Evolutionary conservation across 441 rosid species (phyloP), one percentile per base, ranked within the genome.

Genomic region (Gossypium gossypioides): DNA sequence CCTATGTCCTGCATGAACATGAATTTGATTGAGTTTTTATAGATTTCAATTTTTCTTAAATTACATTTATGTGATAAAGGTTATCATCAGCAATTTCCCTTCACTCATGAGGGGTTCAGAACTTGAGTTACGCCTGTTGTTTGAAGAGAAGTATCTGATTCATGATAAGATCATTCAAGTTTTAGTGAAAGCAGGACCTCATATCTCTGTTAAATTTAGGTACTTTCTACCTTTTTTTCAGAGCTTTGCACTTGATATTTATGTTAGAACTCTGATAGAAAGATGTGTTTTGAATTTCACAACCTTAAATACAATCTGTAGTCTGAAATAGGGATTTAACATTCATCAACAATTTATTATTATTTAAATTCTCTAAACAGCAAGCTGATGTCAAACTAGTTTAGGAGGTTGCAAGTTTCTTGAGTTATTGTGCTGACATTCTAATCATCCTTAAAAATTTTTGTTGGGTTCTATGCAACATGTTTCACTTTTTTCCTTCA

Each of bases 81-180:
- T 81, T 58, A 86, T 92, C 72, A 79, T 87, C 85, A 82, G 79
- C 77, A 73, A 73, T 79, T 89, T 86, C 84, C 99, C 99, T 46
- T 73, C 81, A 59, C 86, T 92, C 76, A 75, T 95, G 81, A 85
- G 88, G 83, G 97, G 93, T 80, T 84, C 86, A 54, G 99, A 95
- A 81, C 74, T 70, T 74, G 76, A 83, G 85, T 85, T 91, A 65
- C 66, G 29, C 68, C 37, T 73, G 76, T 79, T 88, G 65, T 74
- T 95, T 51, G 80, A 89, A 80, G 83, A 84, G 78, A 79, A 84
- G 77, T 84, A 76, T 73, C 72, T 78, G 46, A 63, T 76, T 71
- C 70, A 80, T 66, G 89, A 85, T 76, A 80, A 79, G 75, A 76
- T 95, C 74, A 81, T 81, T 54, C 88, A 83, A 79, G 80, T 79